phyloP scores from a whole-genome alignment of 2,329 filamentous ascomycete genomes.

The Alternaria infectoria region DNA sequence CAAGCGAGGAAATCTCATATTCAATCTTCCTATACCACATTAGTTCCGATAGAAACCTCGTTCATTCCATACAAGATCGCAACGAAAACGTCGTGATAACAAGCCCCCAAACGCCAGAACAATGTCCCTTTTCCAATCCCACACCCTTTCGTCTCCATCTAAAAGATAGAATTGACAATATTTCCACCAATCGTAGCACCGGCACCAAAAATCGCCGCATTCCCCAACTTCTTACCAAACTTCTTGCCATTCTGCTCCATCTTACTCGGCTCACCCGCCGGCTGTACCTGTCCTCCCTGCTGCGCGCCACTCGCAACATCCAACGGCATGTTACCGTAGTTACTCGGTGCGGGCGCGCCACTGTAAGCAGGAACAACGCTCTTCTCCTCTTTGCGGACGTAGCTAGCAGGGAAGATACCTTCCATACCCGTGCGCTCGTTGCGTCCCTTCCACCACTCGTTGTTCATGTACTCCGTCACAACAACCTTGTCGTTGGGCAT shows the following conservation, averaged over 20 bases:
- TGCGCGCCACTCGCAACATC: constrained; percentile 69
- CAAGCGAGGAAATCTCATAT: not conserved
- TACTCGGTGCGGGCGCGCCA: constrained; percentile 57
- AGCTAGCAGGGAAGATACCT: constrained; percentile 94
- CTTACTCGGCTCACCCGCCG: constrained; percentile 64
- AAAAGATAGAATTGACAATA: constrained; percentile 64
- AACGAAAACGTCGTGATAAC: not conserved
- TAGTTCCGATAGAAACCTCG: not conserved
- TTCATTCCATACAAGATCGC: not conserved
- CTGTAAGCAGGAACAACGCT: constrained; percentile 48
- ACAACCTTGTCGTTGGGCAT: constrained; percentile 80
- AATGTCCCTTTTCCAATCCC: no score
- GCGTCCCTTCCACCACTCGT: constrained; percentile 93
- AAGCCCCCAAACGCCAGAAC: no score
- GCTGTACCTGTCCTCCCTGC: not conserved
- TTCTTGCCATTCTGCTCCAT: constrained; percentile 83
- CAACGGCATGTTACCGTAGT: constrained; percentile 76
- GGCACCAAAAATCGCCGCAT: constrained; percentile 86
- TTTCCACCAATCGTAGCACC: constrained; percentile 90
- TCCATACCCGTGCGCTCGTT: constrained; percentile 83
- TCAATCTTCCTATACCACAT: not conserved
- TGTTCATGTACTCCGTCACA: constrained; percentile 92
- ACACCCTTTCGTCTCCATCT: no score
- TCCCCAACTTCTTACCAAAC: constrained; percentile 92
- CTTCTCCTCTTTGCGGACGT: constrained; percentile 76